Percentiles rank a stretch among this genome's conserved stretches.
phyloP scores from a whole-genome alignment of 495 filamentous ascomycete genomes.

The Cairneyella variabilis region DNA sequence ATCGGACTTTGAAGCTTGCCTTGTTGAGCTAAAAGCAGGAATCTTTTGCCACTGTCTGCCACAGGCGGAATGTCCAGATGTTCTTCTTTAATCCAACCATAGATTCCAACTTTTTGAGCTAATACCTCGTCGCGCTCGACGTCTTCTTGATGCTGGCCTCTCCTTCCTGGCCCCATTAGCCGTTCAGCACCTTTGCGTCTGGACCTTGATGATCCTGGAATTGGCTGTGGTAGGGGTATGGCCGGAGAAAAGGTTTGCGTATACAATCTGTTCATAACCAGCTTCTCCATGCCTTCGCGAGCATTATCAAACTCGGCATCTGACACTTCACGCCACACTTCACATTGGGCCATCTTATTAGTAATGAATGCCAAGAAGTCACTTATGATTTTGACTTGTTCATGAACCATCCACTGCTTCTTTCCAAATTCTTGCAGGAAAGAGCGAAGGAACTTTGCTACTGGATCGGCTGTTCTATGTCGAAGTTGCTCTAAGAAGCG shows the following conservation, averaged over 20 bases:
- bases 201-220: conserved; percentile 62
- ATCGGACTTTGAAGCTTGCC: too few relatives aligned
- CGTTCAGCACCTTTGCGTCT: conserved; percentile 65
- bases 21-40: conserved; percentile 85
- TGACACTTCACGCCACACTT: conserved; percentile 93
- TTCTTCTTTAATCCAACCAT: conserved; percentile 89
- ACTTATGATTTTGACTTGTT: conserved; percentile 97
- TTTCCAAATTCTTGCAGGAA: conserved; percentile 95
- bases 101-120: conserved; percentile 93
- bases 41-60: conserved; percentile 77
- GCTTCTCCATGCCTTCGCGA: conserved; percentile 98
- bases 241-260: conserved; percentile 94
- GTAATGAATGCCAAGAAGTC: conserved; percentile 98
- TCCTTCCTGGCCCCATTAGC: conserved; percentile 72
- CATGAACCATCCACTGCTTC: conserved; percentile 98
- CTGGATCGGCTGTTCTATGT: conserved; percentile 92
- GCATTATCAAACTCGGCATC: conserved; percentile 99
- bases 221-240: conserved; percentile 76
- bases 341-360: conserved; percentile 97
- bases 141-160: conserved; percentile 97
- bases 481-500: conserved; percentile 92
- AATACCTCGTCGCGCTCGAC: conserved; percentile 94
- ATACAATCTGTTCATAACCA: conserved; percentile 98
- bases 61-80: conserved; percentile 93
- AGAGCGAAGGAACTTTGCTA: conserved; percentile 90